Base-by-base conservation (phyloP, 768 basidiomycete species). In the Leucosporidium yakuticum region DNA sequence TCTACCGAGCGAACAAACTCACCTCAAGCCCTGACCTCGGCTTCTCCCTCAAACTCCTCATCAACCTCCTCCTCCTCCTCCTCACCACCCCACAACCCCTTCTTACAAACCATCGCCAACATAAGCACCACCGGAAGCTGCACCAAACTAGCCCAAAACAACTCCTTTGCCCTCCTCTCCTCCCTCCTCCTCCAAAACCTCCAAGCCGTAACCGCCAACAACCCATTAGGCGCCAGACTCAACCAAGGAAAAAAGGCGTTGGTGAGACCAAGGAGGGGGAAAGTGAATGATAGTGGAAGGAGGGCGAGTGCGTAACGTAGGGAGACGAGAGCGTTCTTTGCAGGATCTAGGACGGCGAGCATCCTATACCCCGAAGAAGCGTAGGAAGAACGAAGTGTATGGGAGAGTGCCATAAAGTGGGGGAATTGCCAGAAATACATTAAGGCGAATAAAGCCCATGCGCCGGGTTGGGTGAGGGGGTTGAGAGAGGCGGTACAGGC, bases 341-440 rank as follows among this genome's bases (percentile, higher is more conserved):
- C 75, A 2, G 94, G 90, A 39, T 86, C 82, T 59, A 89, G 80
- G 65, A 92, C 88, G 39, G 87, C 86, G 17, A 98, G 84, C 96
- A 99, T 99, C 61, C 84, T 84, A 77, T 94, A 99, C 23, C 94
- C 94, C 25, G 88, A 91, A 76, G 91, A 86, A 6, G 96, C 91
- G 79, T 99, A 99, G 25, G 88, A 88, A 15, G 84, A 85, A 48
- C 94, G 86, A 14, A 94, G 84, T 60, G 94, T 81, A 79, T 96
- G 85, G 12, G 93, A 87, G n/a, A 99, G 82, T 1, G 91, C 79
- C 79, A 94, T 97, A 81, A 99, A 98, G 78, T 99, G 95, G 47
- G 95, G 94, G 80, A 98, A 98, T 77, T 99, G 96, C 95, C 95
- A 99, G 69, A 88, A 89, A 81, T 87, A 99, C 14, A 96, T 83